These are phyloP conservation scores for Microbotryomycetes sp. DNA, from an alignment of 1,284 basidiomycete species.

Conservation along the genomic window DNA sequence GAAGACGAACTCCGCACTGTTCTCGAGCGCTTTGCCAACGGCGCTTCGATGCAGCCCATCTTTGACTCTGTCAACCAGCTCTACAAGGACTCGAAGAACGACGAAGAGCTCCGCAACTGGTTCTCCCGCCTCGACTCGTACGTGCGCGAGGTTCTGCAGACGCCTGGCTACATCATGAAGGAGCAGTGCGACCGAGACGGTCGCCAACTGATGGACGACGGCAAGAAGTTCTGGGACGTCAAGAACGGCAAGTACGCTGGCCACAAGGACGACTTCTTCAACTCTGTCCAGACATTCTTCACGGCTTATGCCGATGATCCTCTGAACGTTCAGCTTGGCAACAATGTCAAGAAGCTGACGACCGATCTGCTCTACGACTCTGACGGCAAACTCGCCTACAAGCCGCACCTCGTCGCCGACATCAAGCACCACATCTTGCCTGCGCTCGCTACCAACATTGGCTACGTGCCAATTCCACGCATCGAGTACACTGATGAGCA, in stretches of 20 bases:
- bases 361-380: slow-evolving; percentile 67
- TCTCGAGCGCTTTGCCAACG: slow-evolving; percentile 86
- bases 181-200: slow-evolving; percentile 56
- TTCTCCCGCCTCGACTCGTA: slow-evolving; percentile 55
- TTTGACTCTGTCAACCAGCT: slow-evolving; percentile 65
- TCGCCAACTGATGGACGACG: slow-evolving; percentile 52
- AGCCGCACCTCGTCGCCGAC: slow-evolving; percentile 53
- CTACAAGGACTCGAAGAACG: slow-evolving; percentile 65
- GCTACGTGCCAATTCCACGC: slow-evolving; percentile 83
- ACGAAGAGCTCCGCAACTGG: slow-evolving; percentile 71
- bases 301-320: slow-evolving; percentile 76
- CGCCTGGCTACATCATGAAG: slow-evolving; percentile 81
- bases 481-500: slow-evolving; percentile 82
- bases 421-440: slow-evolving; percentile 77
- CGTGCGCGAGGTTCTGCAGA: slow-evolving; percentile 58
- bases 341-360: slow-evolving; percentile 51
- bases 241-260: slow-evolving; percentile 82
- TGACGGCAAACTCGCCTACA: slow-evolving; percentile 81
- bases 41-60: slow-evolving; percentile 55
- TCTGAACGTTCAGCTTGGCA: slow-evolving; percentile 54
- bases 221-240: slow-evolving; percentile 65
- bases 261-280: slow-evolving; percentile 76
- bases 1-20: slow-evolving; percentile 64
- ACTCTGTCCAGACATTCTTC: slow-evolving; percentile 66
- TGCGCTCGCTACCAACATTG: slow-evolving; percentile 63